phyloP scores from a whole-genome alignment of 2,329 filamentous ascomycete genomes.

The Fonsecaea monophora region DNA sequence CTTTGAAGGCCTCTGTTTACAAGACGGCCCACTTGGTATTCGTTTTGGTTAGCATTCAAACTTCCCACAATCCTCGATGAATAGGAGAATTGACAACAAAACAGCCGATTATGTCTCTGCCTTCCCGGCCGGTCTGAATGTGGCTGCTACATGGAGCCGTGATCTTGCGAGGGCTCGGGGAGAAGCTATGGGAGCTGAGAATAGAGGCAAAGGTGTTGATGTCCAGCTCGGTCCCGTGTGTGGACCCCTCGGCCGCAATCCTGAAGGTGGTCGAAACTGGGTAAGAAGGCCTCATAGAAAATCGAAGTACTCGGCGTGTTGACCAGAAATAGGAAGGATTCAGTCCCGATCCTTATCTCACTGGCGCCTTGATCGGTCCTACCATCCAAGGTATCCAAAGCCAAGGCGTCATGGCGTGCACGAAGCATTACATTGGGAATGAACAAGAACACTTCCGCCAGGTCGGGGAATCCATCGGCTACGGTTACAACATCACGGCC shows the following conservation, averaged over 20 bases:
- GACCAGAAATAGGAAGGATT: constrained; percentile 53
- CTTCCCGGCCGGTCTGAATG: constrained; percentile 78
- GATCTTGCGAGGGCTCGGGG: constrained; percentile 72
- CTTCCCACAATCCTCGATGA: background rate
- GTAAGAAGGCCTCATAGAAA: constrained; percentile 41
- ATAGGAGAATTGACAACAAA: constrained; percentile 23
- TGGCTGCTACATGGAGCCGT: constrained; percentile 83
- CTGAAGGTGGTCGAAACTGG: constrained; percentile 75
- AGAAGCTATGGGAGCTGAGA: constrained; percentile 75
- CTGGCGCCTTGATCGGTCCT: constrained; percentile 73
- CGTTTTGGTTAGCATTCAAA: constrained; percentile 61
- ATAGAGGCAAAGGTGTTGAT: constrained; percentile 75
- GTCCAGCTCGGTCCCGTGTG: constrained; percentile 79
- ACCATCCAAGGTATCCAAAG: constrained; percentile 82
- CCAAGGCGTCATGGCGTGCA: constrained; percentile 80
- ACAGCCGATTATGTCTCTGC: constrained; percentile 79
- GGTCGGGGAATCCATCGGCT: constrained; percentile 62
- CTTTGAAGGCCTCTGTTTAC: constrained; percentile 78
- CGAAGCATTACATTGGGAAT: constrained; percentile 77
- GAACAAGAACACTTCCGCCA: constrained; percentile 78
- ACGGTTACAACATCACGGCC: constrained; percentile 69
- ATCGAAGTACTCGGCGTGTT: background rate
- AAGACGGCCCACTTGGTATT: constrained; percentile 83
- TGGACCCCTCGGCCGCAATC: constrained; percentile 72
- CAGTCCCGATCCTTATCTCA: constrained; percentile 76